Evolutionary conservation across 2,329 filamentous ascomycete species (phyloP).

Genomic region (Chaetomium strumarium): DNA sequence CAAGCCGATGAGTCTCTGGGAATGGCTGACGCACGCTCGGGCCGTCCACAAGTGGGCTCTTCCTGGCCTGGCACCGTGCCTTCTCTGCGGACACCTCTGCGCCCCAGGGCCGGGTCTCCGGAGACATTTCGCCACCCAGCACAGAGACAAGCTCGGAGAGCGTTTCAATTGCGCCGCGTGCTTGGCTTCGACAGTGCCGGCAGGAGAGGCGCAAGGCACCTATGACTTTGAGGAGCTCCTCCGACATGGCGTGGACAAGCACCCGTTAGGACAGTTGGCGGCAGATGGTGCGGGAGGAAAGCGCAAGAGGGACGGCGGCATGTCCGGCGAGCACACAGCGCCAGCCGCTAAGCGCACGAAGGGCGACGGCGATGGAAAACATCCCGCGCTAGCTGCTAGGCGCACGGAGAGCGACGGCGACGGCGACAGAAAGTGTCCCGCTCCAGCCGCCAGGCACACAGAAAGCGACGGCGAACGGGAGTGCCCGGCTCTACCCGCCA

Average conservation of each 20-base stretch:
- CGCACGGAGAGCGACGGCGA: too few species aligned
- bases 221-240: conserved; percentile 14
- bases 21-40: conserved; percentile 10
- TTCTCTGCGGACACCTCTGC: conserved; percentile 11
- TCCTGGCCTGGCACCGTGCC: conserved; percentile 2
- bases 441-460: conserved; percentile 1
- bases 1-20: conserved; percentile 9
- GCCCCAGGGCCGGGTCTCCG: conserved; percentile 1
- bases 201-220: conserved; percentile 5
- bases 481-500: too few species aligned
- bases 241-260: conserved; percentile 11
- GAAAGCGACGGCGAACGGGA: too few species aligned
- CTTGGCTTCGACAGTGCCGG: conserved; percentile 8
- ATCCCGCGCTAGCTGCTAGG: neutral
- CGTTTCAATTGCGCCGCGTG: conserved; percentile 4
- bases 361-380: conserved; percentile 1
- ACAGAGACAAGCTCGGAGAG: conserved; percentile 4
- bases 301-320: conserved; percentile 10
- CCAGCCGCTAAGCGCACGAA: conserved; percentile 8
- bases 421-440: too few species aligned
- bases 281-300: conserved; percentile 3
- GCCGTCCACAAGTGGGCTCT: conserved; percentile 10
- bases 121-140: conserved; percentile 8
- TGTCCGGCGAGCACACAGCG: neutral
- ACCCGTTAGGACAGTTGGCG: conserved; percentile 5